These are phyloP conservation scores for Brettanomyces sp. DNA, from an alignment of 805 yeast species.

Conservation along the genomic window DNA sequence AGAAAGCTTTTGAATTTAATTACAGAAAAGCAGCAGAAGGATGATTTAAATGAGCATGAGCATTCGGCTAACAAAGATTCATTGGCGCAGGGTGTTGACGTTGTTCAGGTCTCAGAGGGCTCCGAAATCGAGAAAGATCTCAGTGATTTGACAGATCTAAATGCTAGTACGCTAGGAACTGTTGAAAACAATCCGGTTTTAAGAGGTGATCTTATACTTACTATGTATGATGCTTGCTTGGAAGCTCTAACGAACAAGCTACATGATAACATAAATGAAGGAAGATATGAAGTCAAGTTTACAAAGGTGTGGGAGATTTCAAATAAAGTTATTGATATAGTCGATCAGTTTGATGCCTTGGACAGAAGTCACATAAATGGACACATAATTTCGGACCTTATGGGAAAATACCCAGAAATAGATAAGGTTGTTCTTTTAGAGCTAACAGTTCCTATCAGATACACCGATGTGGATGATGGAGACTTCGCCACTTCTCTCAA, in stretches of 20 bases:
- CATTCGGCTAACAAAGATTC: constrained; percentile 21
- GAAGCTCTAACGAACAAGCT: constrained; percentile 31
- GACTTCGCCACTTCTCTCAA: constrained; percentile 54
- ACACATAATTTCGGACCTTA: constrained; percentile 53
- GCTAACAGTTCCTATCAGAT: constrained; percentile 60
- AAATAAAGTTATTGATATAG: constrained; percentile 37
- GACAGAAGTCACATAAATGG: constrained; percentile 58
- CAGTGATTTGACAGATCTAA: constrained; percentile 70
- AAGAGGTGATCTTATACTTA: constrained; percentile 61
- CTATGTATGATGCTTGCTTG: constrained; percentile 62
- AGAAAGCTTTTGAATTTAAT: constrained; percentile 73
- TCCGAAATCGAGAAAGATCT: constrained; percentile 47
- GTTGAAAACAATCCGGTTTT: constrained; percentile 78
- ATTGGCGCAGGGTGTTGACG: constrained; percentile 16
- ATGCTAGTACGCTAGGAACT: constrained; percentile 74
- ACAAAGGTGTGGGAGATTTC: constrained; percentile 33
- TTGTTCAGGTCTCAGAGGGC: constrained; percentile 11
- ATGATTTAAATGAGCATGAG: constrained; percentile 34
- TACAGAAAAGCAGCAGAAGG: constrained; percentile 59
- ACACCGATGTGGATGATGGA: constrained; percentile 28
- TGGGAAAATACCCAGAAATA: constrained; percentile 30
- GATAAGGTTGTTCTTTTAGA: constrained; percentile 38
- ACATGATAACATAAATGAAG: constrained; percentile 1
- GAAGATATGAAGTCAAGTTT: constrained; percentile 19
- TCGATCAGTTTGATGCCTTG: constrained; percentile 62